These are phyloP conservation scores for Vigna trinervia DNA, from an alignment of 306 rosid genomes.

Conservation along the genomic window DNA sequence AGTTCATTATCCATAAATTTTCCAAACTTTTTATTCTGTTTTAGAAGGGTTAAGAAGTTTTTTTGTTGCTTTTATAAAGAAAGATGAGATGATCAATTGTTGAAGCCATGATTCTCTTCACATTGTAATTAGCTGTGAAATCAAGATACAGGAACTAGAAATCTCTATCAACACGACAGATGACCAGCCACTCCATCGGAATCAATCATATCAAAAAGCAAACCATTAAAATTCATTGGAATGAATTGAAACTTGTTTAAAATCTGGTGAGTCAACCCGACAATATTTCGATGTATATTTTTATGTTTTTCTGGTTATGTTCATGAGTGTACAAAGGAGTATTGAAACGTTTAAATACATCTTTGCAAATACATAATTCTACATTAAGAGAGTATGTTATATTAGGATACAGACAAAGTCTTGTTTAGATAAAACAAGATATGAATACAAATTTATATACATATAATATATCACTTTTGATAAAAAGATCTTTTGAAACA, in stretches of 20 bases:
- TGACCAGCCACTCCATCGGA: constrained; percentile 35
- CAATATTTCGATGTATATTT: constrained; percentile 10
- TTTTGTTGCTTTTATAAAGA: background rate
- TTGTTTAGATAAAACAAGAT: too few relatives aligned
- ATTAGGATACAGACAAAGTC: too few relatives aligned
- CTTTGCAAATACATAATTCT: background rate
- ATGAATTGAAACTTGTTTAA: constrained; percentile 22
- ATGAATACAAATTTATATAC: too few relatives aligned
- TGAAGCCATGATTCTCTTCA: constrained; percentile 13
- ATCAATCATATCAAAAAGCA: constrained; percentile 43
- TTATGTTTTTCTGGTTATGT: background rate
- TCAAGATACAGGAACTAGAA: constrained; percentile 31
- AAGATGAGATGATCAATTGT: background rate
- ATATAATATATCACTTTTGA: too few relatives aligned
- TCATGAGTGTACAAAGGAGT: background rate
- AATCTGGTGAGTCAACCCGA: background rate
- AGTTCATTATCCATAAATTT: background rate
- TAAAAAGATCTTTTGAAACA: too few relatives aligned
- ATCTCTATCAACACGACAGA: constrained; percentile 34
- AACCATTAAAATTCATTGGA: constrained; percentile 38
- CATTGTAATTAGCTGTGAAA: constrained; percentile 27
- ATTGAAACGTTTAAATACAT: background rate
- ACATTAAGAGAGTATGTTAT: too few relatives aligned
- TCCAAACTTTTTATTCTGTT: background rate
- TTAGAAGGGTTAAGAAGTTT: background rate